A percentile compares a stretch with the other conserved stretches of the same genome.
These are phyloP conservation scores for Primulina huaijiensis DNA, from an alignment of 257 asterid species.

Conservation along the genomic window DNA sequence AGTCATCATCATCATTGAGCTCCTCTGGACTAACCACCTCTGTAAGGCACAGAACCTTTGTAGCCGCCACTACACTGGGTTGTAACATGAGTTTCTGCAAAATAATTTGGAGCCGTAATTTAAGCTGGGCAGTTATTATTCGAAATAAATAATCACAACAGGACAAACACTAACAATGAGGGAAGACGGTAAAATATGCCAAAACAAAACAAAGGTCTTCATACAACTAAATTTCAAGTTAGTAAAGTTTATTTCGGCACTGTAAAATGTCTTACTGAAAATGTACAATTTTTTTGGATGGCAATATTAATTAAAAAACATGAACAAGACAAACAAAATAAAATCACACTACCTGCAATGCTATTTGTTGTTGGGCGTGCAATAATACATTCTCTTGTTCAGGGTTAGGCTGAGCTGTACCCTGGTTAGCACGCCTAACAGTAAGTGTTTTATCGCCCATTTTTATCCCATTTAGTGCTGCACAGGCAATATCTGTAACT, in stretches of 20 bases:
- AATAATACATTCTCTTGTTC: slow-evolving; percentile 88
- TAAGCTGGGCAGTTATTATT: background rate
- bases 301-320: slow-evolving; percentile 1
- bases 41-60: slow-evolving; percentile 84
- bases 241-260: background rate
- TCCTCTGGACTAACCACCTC: slow-evolving; percentile 67
- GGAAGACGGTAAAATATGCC: background rate
- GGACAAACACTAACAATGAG: background rate
- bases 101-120: slow-evolving; percentile 7
- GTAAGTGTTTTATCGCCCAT: slow-evolving; percentile 98
- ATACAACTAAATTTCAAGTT: background rate
- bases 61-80: slow-evolving; percentile 54
- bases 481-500: slow-evolving; percentile 97
- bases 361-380: slow-evolving; percentile 95
- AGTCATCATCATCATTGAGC: slow-evolving; percentile 72
- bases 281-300: background rate
- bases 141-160: background rate
- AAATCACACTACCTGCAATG: slow-evolving; percentile 62
- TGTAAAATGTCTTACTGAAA: background rate
- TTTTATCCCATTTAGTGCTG: slow-evolving; percentile 96
- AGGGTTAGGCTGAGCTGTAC: slow-evolving; percentile 78
- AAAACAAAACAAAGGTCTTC: background rate
- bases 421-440: slow-evolving; percentile 95
- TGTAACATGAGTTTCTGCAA: slow-evolving; percentile 70
- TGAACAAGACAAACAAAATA: background rate